phyloP scores from a whole-genome alignment of 345 rosid species.

The Citropsis articulata region DNA sequence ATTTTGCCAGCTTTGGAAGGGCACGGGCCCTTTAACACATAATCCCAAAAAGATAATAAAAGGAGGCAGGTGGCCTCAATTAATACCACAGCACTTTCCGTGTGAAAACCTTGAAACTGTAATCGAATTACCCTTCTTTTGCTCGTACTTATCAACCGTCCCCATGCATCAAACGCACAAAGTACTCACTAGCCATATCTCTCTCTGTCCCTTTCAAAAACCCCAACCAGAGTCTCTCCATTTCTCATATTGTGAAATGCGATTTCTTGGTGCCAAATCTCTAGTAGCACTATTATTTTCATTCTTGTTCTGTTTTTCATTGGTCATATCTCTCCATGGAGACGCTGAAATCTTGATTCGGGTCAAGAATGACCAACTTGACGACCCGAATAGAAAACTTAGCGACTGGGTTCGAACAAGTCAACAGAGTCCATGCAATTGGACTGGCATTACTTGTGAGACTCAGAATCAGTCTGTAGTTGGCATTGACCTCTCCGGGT shows the following conservation, averaged over 20 bases:
- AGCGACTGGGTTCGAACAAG: constrained; percentile 44
- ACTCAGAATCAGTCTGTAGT: constrained; percentile 31
- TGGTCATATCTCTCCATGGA: constrained; percentile 25
- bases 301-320: not conserved
- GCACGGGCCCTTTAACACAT: not conserved
- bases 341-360: constrained; percentile 54
- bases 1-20: not conserved
- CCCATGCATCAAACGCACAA: not conserved
- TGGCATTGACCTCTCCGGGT: constrained; percentile 44
- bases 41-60: not conserved
- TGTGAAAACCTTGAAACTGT: constrained; percentile 10
- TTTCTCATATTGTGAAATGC: constrained; percentile 17
- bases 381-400: constrained; percentile 45
- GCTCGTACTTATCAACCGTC: not conserved
- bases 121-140: not conserved
- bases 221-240: not conserved
- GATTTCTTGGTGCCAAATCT: not conserved
- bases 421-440: constrained; percentile 50
- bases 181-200: not conserved
- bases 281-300: not conserved
- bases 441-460: constrained; percentile 66
- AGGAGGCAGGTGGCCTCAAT: not conserved
- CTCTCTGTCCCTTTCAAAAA: not conserved
- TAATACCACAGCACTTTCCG: constrained; percentile 15
- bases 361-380: constrained; percentile 37